Base-by-base conservation (phyloP, 164 flowering plant species). In the Vitis riparia region DNA sequence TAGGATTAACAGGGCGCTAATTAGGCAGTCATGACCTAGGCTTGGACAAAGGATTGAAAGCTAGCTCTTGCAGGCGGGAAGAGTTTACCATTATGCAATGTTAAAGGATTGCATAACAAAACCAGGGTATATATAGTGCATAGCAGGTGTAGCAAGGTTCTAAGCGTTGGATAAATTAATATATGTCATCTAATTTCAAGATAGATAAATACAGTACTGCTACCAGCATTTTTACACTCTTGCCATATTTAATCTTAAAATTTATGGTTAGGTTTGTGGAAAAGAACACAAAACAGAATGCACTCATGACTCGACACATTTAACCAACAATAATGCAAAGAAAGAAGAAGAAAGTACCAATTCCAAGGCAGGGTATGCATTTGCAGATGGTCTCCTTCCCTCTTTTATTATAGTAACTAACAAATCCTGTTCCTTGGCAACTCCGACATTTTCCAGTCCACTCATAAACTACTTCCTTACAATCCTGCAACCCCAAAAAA, bases 361-460 rank as follows among this genome's bases (percentile, higher is more conserved):
- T 86, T 78, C 99, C 99, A 8, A 70, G 87, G 76, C 99, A 94
- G 70, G 99, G 97, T 73, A 91, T 84, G 83, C 99, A 94, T 77
- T 92, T 94, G 91, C 97, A 91, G 68, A 76, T 82, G 57, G 78
- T 83, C 78, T 88, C 97, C 71, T 84, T 89, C 68, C 97, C 99
- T 73, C 85, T 88, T 81, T 89, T 94, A 65, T 76, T 88, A 53
- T 88, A 91, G 73, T 94, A 92, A 81, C 92, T 91, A 37, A 88
- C 95, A 56, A 66, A 78, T 60, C 97, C 99, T 1, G 94, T 70
- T 11, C 99, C 99, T 75, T 94, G 99, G 75, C 99, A 94, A 78
- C 97, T 89, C 65, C 95, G 76, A 76, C 99, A 94, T 76, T 92
- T 86, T 17, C 99, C 99, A 60, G 97, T 94, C 99, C 99, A 94